phyloP scores from a whole-genome alignment of 345 rosid genomes.

The Sapria himalayana region DNA sequence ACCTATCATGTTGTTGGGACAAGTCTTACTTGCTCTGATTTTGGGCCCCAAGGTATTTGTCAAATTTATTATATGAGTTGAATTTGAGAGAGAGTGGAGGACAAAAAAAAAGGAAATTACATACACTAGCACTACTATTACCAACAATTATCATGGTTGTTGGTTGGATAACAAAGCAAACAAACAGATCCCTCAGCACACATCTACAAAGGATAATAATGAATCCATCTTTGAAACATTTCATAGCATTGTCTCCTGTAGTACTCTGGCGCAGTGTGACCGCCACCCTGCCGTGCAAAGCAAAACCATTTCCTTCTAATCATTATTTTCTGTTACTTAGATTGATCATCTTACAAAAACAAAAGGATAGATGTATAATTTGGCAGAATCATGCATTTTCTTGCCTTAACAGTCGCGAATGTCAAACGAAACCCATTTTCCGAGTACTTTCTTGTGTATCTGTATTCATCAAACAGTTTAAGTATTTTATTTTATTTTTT shows the following conservation, averaged over 20 bases:
- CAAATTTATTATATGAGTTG: too few species aligned
- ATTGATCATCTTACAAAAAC: neutral
- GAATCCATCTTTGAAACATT: conserved; percentile 18
- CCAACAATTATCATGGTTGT: too few species aligned
- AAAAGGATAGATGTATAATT: neutral
- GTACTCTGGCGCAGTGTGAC: conserved; percentile 15
- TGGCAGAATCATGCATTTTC: neutral
- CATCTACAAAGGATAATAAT: conserved; percentile 14
- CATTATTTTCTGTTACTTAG: neutral
- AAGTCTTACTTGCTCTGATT: too few species aligned
- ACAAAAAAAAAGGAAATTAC: too few species aligned
- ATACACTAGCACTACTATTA: too few species aligned
- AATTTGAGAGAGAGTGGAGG: too few species aligned
- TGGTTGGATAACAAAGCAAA: too few species aligned
- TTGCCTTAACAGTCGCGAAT: conserved; percentile 17
- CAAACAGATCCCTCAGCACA: too few species aligned
- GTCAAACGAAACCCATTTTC: conserved; percentile 8
- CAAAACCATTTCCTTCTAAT: neutral
- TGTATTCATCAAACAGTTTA: conserved; percentile 3
- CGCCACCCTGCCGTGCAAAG: conserved; percentile 13
- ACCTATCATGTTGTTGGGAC: too few species aligned
- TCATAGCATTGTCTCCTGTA: conserved; percentile 12
- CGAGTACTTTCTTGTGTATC: conserved; percentile 13
- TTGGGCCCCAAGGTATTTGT: too few species aligned
- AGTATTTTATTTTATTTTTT: neutral